Percentiles rank a stretch among this genome's conserved stretches.
Conservation (phyloP, 306 rosid species). For the Ziziphus jujuba region DNA sequence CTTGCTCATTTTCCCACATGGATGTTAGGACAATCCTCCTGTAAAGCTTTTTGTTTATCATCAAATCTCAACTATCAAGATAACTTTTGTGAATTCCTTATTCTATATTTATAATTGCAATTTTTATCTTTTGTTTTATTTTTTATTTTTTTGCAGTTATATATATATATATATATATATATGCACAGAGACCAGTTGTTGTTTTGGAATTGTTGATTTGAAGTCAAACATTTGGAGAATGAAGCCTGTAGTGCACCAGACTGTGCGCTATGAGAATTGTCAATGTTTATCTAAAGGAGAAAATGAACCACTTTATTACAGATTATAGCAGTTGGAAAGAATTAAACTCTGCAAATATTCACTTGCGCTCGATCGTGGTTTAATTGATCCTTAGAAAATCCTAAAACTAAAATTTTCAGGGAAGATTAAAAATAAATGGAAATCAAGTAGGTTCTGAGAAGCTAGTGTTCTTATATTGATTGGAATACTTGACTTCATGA, state of each 20-base stretch:
- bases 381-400: constrained; percentile 14
- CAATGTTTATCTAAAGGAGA: no score
- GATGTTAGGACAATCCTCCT: constrained; percentile 2
- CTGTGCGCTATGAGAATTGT: no score
- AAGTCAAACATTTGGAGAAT: no score
- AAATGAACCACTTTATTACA: background rate
- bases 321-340: background rate
- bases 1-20: constrained; percentile 1
- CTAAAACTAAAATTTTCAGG: background rate
- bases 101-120: background rate
- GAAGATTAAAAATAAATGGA: background rate
- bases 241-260: no score
- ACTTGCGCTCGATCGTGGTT: constrained; percentile 3
- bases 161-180: no score
- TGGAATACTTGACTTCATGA: constrained; percentile 18
- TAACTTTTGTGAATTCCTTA: background rate
- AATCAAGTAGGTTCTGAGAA: constrained; percentile 6
- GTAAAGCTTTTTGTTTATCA: no score
- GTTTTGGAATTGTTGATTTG: no score
- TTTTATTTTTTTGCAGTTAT: no score
- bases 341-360: background rate
- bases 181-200: no score
- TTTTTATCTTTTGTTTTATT: no score
- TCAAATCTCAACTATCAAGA: background rate
- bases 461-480: constrained; percentile 7